Conservation (phyloP, 768 basidiomycete genomes). For the Candolleomyces eurysporus region DNA sequence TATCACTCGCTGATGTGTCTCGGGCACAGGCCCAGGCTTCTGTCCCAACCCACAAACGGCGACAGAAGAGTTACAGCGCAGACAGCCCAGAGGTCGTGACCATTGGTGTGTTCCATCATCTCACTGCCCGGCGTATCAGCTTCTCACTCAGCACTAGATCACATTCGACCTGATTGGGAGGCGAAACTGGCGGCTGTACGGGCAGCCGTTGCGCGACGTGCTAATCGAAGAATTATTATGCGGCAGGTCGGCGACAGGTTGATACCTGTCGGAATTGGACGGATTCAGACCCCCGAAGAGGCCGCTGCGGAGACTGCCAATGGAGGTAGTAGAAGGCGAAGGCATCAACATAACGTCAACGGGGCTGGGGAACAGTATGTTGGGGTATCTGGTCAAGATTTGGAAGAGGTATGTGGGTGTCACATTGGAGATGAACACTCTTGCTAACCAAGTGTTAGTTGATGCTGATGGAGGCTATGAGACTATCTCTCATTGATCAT, state of each 20-base stretch:
- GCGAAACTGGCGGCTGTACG: conserved; percentile 90
- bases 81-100: conserved; percentile 91
- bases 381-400: conserved; percentile 80
- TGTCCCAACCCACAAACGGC: conserved; percentile 59
- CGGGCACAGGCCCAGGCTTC: neutral
- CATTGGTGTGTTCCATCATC: conserved; percentile 54
- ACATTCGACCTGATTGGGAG: conserved; percentile 98
- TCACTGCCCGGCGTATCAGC: neutral
- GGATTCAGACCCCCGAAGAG: conserved; percentile 67
- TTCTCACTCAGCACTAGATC: conserved; percentile 51
- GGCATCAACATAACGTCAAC: conserved; percentile 45
- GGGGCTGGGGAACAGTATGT: conserved; percentile 64
- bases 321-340: conserved; percentile 55
- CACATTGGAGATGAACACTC: conserved; percentile 2
- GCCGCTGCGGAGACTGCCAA: conserved; percentile 40
- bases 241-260: conserved; percentile 96
- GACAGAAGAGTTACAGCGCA: conserved; percentile 85
- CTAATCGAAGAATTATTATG: conserved; percentile 96
- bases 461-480: conserved; percentile 99
- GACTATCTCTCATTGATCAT: conserved; percentile 89
- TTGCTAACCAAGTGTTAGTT: conserved; percentile 46
- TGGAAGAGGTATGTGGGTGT: conserved; percentile 72
- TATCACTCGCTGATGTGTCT: neutral
- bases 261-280: conserved; percentile 92
- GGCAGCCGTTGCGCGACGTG: conserved; percentile 93